Evolutionary conservation across 2,329 filamentous ascomycete genomes (phyloP).

Genomic region (Venturia nashicola): DNA sequence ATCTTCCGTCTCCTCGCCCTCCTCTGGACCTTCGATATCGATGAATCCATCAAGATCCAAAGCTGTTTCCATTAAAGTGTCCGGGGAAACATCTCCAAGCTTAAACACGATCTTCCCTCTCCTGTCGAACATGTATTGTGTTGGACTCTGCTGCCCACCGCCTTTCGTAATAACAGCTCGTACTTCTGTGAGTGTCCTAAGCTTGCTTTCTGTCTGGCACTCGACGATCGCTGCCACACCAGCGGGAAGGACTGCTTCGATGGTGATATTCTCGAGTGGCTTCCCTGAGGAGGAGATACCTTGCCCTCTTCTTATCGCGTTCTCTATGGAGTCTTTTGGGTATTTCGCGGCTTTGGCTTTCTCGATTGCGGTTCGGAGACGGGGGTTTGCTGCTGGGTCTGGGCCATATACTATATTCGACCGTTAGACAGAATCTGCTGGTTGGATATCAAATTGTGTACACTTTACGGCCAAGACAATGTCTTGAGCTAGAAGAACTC

Average conservation of each 20-base stretch:
- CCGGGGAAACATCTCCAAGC: constrained; percentile 40
- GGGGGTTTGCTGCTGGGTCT: constrained; percentile 61
- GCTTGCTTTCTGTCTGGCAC: constrained; percentile 71
- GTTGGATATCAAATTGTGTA: constrained; percentile 25
- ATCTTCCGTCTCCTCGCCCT: neutral
- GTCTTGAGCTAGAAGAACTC: constrained; percentile 55
- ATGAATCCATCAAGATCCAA: constrained; percentile 77
- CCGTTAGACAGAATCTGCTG: neutral
- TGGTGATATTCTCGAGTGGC: constrained; percentile 61
- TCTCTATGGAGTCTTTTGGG: constrained; percentile 73
- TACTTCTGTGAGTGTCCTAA: constrained; percentile 61
- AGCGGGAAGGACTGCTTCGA: constrained; percentile 71
- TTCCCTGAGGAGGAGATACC: constrained; percentile 65
- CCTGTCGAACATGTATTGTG: constrained; percentile 74
- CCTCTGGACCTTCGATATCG: constrained; percentile 43
- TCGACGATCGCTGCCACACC: constrained; percentile 69
- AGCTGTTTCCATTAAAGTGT: constrained; percentile 67
- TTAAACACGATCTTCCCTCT: constrained; percentile 64
- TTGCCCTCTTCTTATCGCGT: constrained; percentile 77
- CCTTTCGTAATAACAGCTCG: constrained; percentile 55
- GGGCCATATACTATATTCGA: constrained; percentile 54
- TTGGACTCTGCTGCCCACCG: constrained; percentile 59
- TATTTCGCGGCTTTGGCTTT: constrained; percentile 77
- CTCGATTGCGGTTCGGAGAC: constrained; percentile 58
- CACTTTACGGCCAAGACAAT: constrained; percentile 66